Conservation (phyloP, 2,329 filamentous ascomycete genomes). For the Stagonosporopsis chrysanthemi region DNA sequence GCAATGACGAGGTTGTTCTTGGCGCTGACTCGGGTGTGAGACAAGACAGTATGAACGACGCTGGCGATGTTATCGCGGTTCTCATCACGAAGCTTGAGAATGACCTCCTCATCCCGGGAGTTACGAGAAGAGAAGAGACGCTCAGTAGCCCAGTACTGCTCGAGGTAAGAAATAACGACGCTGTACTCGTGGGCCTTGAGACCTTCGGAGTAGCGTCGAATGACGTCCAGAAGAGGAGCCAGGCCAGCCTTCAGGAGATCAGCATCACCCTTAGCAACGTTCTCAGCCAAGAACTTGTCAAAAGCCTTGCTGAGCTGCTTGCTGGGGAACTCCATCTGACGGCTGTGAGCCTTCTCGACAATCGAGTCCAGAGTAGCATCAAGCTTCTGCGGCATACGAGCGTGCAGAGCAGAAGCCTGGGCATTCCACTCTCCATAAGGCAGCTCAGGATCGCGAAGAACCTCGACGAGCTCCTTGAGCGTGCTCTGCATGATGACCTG, state of each 20-base stretch:
- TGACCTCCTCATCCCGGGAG: constrained; percentile 88
- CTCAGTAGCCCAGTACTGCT: constrained; percentile 84
- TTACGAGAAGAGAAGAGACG: constrained; percentile 85
- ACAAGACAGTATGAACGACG: constrained; percentile 88
- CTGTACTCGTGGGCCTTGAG: constrained; percentile 89
- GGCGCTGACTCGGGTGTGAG: constrained; percentile 87
- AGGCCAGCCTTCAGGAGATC: constrained; percentile 76
- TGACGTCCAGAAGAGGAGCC: constrained; percentile 76
- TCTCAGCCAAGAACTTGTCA: constrained; percentile 87
- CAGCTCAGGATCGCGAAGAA: constrained; percentile 86
- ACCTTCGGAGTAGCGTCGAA: constrained; percentile 83
- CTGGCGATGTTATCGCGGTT: constrained; percentile 90
- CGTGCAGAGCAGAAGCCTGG: constrained; percentile 95
- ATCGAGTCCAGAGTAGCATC: constrained; percentile 82
- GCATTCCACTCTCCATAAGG: constrained; percentile 97
- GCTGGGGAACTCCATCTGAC: constrained; percentile 88
- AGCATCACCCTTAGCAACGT: constrained; percentile 75
- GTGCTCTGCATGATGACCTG: constrained; percentile 92
- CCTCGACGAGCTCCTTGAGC: constrained; percentile 86
- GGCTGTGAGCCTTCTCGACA: constrained; percentile 80
- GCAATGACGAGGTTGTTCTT: constrained; percentile 95
- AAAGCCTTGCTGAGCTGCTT: constrained; percentile 86
- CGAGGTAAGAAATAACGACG: constrained; percentile 79
- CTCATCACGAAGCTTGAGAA: constrained; percentile 92
- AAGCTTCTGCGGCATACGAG: constrained; percentile 94